phyloP scores from a whole-genome alignment of 371 early-diverging fungal species.

The Mucor mucedo region DNA sequence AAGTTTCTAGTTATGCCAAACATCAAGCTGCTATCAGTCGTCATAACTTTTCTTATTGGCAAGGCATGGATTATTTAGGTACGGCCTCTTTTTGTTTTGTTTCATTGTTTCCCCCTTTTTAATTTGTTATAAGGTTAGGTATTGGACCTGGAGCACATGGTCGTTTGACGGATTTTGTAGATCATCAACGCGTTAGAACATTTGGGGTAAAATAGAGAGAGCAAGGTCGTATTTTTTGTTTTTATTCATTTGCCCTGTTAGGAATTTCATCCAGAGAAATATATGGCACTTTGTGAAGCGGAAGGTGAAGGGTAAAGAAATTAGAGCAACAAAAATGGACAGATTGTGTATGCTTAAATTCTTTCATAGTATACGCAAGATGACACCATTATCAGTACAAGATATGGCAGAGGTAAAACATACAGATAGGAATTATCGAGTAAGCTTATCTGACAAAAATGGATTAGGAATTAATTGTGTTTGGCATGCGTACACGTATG shows the following conservation, averaged over 20 bases:
- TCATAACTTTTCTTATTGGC: conserved; percentile 89
- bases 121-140: conserved; percentile 35
- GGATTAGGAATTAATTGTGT: conserved; percentile 64
- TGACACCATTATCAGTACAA: conserved; percentile 28
- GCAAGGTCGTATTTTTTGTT: too few species aligned
- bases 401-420: conserved; percentile 28
- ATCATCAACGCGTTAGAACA: conserved; percentile 52
- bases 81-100: background rate
- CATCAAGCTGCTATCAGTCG: conserved; percentile 53
- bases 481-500: conserved; percentile 72
- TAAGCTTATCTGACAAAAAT: background rate
- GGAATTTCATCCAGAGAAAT: conserved; percentile 59
- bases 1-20: conserved; percentile 81
- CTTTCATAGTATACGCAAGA: conserved; percentile 30
- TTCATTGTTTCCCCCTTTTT: background rate
- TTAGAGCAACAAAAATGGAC: background rate
- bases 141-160: conserved; percentile 92
- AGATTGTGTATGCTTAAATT: background rate
- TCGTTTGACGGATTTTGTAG: conserved; percentile 51
- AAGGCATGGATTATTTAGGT: conserved; percentile 82
- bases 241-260: conserved; percentile 7
- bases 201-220: conserved; percentile 54
- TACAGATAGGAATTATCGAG: background rate
- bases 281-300: conserved; percentile 60
- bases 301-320: conserved; percentile 67